phyloP scores from a whole-genome alignment of 805 yeast species.

The Kregervanrija fluxuum region DNA sequence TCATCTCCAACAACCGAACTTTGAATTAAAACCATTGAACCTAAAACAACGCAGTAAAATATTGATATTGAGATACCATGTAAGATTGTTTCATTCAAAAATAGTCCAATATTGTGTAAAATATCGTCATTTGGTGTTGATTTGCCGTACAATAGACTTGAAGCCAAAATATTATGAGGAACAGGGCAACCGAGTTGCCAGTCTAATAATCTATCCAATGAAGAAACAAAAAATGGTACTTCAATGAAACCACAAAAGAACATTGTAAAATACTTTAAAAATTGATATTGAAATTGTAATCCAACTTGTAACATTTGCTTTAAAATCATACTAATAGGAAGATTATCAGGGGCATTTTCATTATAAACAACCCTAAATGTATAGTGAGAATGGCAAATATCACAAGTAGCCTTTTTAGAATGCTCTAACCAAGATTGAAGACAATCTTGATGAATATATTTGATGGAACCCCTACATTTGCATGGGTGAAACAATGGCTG shows the following conservation, averaged over 20 bases:
- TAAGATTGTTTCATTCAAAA: conserved; percentile 8
- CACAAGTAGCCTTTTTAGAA: conserved; percentile 64
- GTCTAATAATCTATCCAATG: conserved; percentile 46
- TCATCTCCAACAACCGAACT: conserved; percentile 69
- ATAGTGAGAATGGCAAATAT: conserved; percentile 77
- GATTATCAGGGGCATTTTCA: conserved; percentile 38
- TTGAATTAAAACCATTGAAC: conserved; percentile 29
- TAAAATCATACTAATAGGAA: conserved; percentile 49
- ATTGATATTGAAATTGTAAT: conserved; percentile 4
- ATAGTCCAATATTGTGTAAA: conserved; percentile 4
- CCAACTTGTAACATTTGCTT: conserved; percentile 21
- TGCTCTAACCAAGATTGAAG: conserved; percentile 80
- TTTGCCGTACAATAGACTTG: conserved; percentile 2
- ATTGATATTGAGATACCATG: conserved; percentile 12
- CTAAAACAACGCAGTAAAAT: conserved; percentile 18
- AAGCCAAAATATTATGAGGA: conserved; percentile 31
- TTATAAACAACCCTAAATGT: conserved; percentile 38
- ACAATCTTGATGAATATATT: conserved; percentile 90
- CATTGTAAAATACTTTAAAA: conserved; percentile 6
- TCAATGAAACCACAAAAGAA: conserved; percentile 26
- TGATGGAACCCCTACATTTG: conserved; percentile 87
- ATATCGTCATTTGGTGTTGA: conserved; percentile 1
- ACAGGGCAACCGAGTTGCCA: conserved; percentile 49
- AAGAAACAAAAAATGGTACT: conserved; percentile 52
- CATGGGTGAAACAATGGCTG: conserved; percentile 91